Conservation (phyloP, 441 rosid species). For the Euphorbia corollata region DNA sequence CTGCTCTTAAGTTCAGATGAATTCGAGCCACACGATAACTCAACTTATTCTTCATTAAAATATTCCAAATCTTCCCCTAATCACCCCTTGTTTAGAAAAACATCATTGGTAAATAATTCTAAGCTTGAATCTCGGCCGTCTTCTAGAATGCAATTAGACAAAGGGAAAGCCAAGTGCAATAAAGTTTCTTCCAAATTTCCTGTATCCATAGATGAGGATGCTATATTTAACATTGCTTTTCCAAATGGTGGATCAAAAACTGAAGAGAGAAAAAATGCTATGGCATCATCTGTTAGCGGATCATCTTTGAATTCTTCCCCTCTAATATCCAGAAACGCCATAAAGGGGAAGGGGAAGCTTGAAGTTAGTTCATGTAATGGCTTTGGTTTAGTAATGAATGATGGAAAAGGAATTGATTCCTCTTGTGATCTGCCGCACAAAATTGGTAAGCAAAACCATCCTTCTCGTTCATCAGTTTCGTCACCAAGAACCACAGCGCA, state of each 20-base stretch:
- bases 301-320: conserved; percentile 20
- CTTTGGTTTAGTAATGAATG: conserved; percentile 27
- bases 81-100: conserved; percentile 39
- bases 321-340: conserved; percentile 13
- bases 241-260: conserved; percentile 25
- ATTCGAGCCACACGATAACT: conserved; percentile 21
- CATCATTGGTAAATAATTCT: conserved; percentile 19
- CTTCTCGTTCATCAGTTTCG: conserved; percentile 20
- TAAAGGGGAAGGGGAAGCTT: conserved; percentile 45
- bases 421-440: conserved; percentile 27
- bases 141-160: conserved; percentile 27
- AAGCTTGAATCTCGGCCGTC: conserved; percentile 24
- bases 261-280: conserved; percentile 30
- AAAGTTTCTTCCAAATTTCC: conserved; percentile 21
- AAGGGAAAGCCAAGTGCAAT: conserved; percentile 32
- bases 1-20: conserved; percentile 21
- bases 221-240: conserved; percentile 26
- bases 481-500: conserved; percentile 35
- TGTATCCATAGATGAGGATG: conserved; percentile 20
- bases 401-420: conserved; percentile 17
- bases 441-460: conserved; percentile 26
- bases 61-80: conserved; percentile 21
- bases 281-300: conserved; percentile 19
- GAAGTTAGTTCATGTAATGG: conserved; percentile 22
- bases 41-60: conserved; percentile 17